Conservation (phyloP, 2,329 filamentous ascomycete species). For the Paramyrothecium roridum region DNA sequence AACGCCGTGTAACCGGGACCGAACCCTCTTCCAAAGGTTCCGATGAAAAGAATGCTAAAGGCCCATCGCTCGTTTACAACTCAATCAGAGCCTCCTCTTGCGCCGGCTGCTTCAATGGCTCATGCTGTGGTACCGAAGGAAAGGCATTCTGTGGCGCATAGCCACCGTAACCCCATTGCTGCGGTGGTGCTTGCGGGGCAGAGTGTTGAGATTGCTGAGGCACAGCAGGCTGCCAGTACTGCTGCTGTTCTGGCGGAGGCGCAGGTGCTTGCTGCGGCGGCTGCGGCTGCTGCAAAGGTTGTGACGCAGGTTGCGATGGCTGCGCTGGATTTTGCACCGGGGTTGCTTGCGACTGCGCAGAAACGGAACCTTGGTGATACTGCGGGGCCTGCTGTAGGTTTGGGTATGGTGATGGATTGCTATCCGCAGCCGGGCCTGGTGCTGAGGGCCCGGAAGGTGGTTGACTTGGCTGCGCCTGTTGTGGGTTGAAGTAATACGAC, state of each 20-base stretch:
- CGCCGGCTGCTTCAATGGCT: slow-evolving; percentile 40
- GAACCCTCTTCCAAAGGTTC: not conserved
- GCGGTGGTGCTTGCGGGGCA: slow-evolving; percentile 29
- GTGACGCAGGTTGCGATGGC: slow-evolving; percentile 19
- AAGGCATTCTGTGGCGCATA: slow-evolving; percentile 58
- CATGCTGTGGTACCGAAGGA: slow-evolving; percentile 54
- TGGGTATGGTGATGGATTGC: slow-evolving; percentile 48
- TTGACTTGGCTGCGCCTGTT: slow-evolving; percentile 22
- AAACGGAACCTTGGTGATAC: slow-evolving; percentile 40
- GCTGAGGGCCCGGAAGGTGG: slow-evolving; percentile 33
- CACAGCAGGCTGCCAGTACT: slow-evolving; percentile 32
- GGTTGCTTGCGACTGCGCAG: slow-evolving; percentile 26
- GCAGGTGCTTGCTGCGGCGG: slow-evolving; percentile 14
- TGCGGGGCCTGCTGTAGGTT: slow-evolving; percentile 46
- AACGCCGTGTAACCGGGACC: not conserved
- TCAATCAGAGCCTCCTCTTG: slow-evolving; percentile 81
- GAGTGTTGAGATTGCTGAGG: slow-evolving; percentile 26
- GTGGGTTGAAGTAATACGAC: slow-evolving; percentile 55
- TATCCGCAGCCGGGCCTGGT: slow-evolving; percentile 36
- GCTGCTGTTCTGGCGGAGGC: slow-evolving; percentile 28
- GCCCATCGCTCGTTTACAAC: slow-evolving; percentile 41
- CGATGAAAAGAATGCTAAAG: not conserved
- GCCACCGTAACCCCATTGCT: slow-evolving; percentile 41
- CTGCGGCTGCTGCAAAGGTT: slow-evolving; percentile 24
- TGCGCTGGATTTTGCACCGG: slow-evolving; percentile 23